A percentile compares a stretch with the other conserved stretches of the same genome.
phyloP scores from a whole-genome alignment of 805 yeast genomes.

The Saturnispora silvae region DNA sequence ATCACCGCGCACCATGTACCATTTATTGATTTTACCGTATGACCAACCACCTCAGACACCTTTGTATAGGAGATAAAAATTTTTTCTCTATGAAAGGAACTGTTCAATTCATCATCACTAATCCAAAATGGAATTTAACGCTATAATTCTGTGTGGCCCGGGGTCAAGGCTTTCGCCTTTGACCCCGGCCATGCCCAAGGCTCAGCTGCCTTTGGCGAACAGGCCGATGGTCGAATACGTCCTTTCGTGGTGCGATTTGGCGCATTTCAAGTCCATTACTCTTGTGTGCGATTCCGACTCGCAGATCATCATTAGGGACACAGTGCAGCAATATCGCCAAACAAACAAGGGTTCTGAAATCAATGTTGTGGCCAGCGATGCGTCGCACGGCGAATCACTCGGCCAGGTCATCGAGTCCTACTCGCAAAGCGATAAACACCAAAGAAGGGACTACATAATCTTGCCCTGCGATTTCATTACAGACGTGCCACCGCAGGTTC shows the following conservation, averaged over 20 bases:
- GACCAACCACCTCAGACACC: too few species aligned
- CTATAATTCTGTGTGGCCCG: slow-evolving; percentile 79
- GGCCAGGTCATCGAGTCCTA: not conserved
- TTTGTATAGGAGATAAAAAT: too few species aligned
- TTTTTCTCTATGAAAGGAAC: too few species aligned
- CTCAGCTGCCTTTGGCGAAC: slow-evolving; percentile 82
- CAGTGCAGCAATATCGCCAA: slow-evolving; percentile 41
- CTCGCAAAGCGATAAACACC: not conserved
- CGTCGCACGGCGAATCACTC: not conserved
- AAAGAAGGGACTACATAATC: slow-evolving; percentile 50
- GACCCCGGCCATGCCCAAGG: slow-evolving; percentile 58
- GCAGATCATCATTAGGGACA: slow-evolving; percentile 35
- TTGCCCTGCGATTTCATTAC: slow-evolving; percentile 93
- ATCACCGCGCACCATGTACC: too few species aligned
- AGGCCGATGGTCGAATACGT: slow-evolving; percentile 81
- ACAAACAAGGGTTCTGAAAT: not conserved
- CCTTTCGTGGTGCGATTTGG: slow-evolving; percentile 86
- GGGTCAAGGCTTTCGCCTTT: slow-evolving; percentile 70
- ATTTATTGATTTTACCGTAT: too few species aligned
- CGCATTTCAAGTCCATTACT: slow-evolving; percentile 61
- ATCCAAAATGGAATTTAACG: slow-evolving; percentile 75
- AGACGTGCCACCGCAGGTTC: slow-evolving; percentile 80
- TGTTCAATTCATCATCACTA: too few species aligned
- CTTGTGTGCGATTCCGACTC: slow-evolving; percentile 44
- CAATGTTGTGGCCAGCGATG: not conserved